Conservation (phyloP, 257 asterid genomes). For the Anisodus acutangulus region DNA sequence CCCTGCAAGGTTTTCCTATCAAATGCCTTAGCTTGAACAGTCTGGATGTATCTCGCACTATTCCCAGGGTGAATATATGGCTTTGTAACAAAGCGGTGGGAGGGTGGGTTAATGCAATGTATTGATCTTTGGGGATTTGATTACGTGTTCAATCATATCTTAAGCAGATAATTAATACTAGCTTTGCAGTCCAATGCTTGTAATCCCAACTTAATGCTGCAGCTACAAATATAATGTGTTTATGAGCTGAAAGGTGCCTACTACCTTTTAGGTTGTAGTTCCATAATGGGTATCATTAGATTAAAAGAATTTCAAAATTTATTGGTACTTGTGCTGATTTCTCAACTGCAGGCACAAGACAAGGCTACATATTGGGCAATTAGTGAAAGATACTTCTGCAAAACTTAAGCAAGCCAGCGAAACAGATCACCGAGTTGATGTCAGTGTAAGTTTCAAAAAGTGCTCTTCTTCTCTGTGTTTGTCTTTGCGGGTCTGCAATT, state of each 20-base stretch:
- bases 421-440: conserved; percentile 67
- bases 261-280: background rate
- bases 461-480: conserved; percentile 14
- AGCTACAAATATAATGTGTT: background rate
- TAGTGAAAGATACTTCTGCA: conserved; percentile 79
- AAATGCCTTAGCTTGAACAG: conserved; percentile 1
- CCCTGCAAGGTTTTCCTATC: background rate
- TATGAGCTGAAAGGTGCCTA: background rate
- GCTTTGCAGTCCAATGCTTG: background rate
- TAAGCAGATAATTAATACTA: background rate
- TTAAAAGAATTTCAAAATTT: background rate
- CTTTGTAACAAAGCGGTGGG: background rate
- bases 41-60: background rate
- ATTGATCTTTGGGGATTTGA: background rate
- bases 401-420: conserved; percentile 76
- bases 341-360: conserved; percentile 68
- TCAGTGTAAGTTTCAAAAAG: conserved; percentile 56
- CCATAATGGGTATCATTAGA: background rate
- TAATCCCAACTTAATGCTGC: background rate
- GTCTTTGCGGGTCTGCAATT: background rate
- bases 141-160: background rate
- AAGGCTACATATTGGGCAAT: conserved; percentile 66
- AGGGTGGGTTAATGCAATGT: background rate
- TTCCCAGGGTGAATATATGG: background rate
- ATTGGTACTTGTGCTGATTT: conserved; percentile 25